Evolutionary conservation across 1,284 basidiomycete genomes (phyloP).

Genomic region (Ceratobasidium sp.): DNA sequence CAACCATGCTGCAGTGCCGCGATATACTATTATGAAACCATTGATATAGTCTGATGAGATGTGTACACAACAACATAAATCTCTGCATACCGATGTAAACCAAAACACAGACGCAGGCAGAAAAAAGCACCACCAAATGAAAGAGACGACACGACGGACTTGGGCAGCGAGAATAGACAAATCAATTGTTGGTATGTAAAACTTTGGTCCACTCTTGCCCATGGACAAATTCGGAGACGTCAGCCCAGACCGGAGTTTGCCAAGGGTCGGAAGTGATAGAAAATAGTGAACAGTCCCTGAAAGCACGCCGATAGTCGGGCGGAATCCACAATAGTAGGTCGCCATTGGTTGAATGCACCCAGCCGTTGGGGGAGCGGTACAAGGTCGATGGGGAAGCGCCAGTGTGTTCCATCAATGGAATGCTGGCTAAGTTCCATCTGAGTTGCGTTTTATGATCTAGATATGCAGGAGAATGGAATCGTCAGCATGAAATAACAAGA

Average conservation of each 20-base stretch:
- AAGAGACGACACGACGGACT: too few relatives aligned
- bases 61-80: too few relatives aligned
- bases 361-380: neutral
- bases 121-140: too few relatives aligned
- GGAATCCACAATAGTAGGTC: slow-evolving; percentile 12
- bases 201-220: slow-evolving; percentile 2
- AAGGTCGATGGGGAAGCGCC: neutral
- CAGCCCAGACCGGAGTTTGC: neutral
- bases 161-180: too few relatives aligned
- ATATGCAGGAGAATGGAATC: neutral
- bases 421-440: neutral
- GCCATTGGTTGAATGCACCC: neutral
- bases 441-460: neutral
- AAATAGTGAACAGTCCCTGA: neutral
- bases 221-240: slow-evolving; percentile 22
- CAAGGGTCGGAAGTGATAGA: neutral
- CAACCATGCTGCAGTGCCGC: too few relatives aligned
- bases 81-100: too few relatives aligned
- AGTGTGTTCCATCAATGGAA: neutral
- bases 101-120: too few relatives aligned
- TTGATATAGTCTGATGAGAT: too few relatives aligned
- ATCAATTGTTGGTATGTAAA: too few relatives aligned
- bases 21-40: too few relatives aligned
- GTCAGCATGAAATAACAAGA: too few relatives aligned
- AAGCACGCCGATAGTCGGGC: neutral